Percentiles rank a stretch among this genome's conserved stretches.
Evolutionary conservation across 2,329 filamentous ascomycete genomes (phyloP).

Genomic region (Orbilia quercus): DNA sequence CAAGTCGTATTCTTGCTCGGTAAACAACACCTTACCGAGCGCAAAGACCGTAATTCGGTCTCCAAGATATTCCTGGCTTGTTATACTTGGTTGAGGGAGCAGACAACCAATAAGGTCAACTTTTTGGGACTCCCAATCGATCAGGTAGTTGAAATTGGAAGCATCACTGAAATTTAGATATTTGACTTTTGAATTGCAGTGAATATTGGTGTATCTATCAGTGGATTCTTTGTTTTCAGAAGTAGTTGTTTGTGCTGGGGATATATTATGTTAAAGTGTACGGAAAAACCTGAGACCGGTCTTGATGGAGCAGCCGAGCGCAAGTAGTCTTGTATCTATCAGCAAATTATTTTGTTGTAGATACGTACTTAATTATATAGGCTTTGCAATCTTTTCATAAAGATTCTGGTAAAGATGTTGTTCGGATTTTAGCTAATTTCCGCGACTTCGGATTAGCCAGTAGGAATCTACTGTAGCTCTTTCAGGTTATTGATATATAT

Average conservation of each 20-base stretch:
- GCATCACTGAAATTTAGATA: conserved; percentile 72
- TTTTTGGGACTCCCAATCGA: conserved; percentile 67
- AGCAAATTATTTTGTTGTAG: not conserved
- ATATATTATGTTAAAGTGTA: too few relatives aligned
- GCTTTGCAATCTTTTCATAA: too few relatives aligned
- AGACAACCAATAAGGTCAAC: conserved; percentile 52
- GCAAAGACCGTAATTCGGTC: conserved; percentile 23
- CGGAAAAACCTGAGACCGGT: too few relatives aligned
- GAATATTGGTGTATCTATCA: too few relatives aligned
- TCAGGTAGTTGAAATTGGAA: conserved; percentile 75
- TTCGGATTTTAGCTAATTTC: too few relatives aligned
- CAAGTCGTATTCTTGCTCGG: conserved; percentile 51
- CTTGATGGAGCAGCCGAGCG: too few relatives aligned
- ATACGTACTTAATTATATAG: too few relatives aligned
- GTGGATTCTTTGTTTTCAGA: too few relatives aligned
- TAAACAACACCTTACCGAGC: conserved; percentile 42
- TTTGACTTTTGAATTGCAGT: too few relatives aligned
- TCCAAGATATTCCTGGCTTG: conserved; percentile 18
- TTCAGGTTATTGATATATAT: conserved; percentile 16
- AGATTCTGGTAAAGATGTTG: too few relatives aligned
- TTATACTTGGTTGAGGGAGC: conserved; percentile 49
- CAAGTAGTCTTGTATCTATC: too few relatives aligned
- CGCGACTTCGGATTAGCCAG: not conserved
- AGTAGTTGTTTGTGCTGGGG: too few relatives aligned
- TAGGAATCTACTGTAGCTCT: not conserved